A percentile compares a stretch with the other conserved stretches of the same genome.
Evolutionary conservation across 2,329 filamentous ascomycete species (phyloP).

Genomic region (Hymenoscyphus scutula): DNA sequence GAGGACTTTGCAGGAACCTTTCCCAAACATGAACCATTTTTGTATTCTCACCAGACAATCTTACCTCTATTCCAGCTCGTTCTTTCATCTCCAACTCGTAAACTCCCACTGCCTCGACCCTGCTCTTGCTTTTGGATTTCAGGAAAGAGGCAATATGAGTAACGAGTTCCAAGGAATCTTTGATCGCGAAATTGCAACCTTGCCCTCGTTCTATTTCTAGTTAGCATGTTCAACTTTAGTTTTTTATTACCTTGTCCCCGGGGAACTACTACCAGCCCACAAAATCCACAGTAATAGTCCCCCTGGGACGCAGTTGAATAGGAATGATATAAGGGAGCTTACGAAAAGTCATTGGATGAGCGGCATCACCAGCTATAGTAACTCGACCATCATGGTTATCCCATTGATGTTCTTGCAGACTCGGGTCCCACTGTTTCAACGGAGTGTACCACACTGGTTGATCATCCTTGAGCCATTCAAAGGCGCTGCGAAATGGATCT

Average conservation of each 20-base stretch:
- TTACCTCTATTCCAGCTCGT: slow-evolving; percentile 43
- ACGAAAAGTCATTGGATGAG: slow-evolving; percentile 54
- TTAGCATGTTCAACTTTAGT: background rate
- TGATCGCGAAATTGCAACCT: slow-evolving; percentile 46
- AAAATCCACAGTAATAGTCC: no score
- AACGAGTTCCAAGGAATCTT: slow-evolving; percentile 35
- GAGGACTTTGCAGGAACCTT: slow-evolving; percentile 32
- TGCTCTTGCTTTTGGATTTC: background rate
- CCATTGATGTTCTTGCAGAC: slow-evolving; percentile 31
- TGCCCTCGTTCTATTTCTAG: slow-evolving; percentile 40
- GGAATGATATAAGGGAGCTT: background rate
- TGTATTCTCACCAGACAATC: slow-evolving; percentile 42
- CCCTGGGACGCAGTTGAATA: background rate
- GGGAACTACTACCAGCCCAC: no score
- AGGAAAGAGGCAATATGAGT: background rate
- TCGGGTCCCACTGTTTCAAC: slow-evolving; percentile 35
- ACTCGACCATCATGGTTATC: slow-evolving; percentile 40
- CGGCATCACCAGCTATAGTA: slow-evolving; percentile 52
- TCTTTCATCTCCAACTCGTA: slow-evolving; percentile 47
- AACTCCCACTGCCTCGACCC: slow-evolving; percentile 33
- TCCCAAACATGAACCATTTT: slow-evolving; percentile 45
- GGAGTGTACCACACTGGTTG: slow-evolving; percentile 30
- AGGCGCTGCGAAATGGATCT: slow-evolving; percentile 39
- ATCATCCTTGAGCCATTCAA: slow-evolving; percentile 35
- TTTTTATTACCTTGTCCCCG: no score